Percentiles rank a stretch among this genome's conserved stretches.
phyloP scores from a whole-genome alignment of 345 rosid genomes.

The Eucalyptus globulus region DNA sequence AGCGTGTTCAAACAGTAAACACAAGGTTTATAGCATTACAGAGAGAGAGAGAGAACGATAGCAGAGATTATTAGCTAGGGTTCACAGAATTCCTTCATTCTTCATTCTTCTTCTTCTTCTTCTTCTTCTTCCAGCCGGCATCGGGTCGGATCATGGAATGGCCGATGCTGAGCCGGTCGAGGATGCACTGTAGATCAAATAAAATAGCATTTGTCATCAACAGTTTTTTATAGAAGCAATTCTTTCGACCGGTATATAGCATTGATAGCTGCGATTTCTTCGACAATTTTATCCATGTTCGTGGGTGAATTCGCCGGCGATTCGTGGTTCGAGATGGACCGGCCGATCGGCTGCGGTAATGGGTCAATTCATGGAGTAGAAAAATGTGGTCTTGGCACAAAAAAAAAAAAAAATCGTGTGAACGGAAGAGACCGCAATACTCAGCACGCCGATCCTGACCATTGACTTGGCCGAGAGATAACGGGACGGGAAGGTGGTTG shows the following conservation, averaged over 20 bases:
- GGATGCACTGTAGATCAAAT: neutral
- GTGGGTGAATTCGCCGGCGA: neutral
- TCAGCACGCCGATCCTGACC: neutral
- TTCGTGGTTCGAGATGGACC: neutral
- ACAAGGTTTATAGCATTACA: neutral
- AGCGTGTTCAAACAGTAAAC: neutral
- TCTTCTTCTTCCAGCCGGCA: neutral
- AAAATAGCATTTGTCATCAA: neutral
- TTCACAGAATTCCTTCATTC: neutral
- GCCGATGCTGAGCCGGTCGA: neutral
- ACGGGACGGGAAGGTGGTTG: neutral
- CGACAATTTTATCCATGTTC: neutral
- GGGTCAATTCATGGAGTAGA: neutral
- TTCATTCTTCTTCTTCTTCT: neutral
- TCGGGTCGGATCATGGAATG: neutral
- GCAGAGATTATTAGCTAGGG: neutral
- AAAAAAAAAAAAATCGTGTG: neutral
- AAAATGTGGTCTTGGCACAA: neutral
- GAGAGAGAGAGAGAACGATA: neutral
- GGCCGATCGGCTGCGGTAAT: neutral
- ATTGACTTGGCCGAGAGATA: neutral
- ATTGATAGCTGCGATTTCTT: neutral
- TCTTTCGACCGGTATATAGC: neutral
- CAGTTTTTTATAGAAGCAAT: neutral
- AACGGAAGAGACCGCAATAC: neutral